Conservation (phyloP, 2,329 filamentous ascomycete species). For the Neofusicoccum umdonicola region DNA sequence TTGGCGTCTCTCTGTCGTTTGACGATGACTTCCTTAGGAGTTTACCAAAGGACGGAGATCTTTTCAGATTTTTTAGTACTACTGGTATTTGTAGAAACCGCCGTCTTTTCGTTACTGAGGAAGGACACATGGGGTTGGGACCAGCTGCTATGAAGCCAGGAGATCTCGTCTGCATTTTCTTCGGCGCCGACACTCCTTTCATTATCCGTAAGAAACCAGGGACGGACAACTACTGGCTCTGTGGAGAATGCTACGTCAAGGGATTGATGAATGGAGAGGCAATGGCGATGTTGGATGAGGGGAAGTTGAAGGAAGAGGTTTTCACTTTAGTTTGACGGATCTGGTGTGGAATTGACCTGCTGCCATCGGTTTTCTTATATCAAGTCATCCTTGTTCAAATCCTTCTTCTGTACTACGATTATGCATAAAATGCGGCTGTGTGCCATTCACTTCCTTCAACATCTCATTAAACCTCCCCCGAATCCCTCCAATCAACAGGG, state of each 20-base stretch:
- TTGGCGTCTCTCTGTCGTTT: too few relatives aligned
- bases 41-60: neutral
- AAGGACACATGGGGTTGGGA: neutral
- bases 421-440: neutral
- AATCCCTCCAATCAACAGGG: too few relatives aligned
- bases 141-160: neutral
- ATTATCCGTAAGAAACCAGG: neutral
- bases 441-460: neutral
- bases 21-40: rapidly evolving
- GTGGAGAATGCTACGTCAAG: neutral
- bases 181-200: neutral
- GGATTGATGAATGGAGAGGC: neutral
- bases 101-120: neutral
- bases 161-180: neutral
- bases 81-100: rapidly evolving
- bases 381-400: too few relatives aligned
- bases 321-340: neutral
- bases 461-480: too few relatives aligned
- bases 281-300: neutral
- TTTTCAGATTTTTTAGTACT: neutral
- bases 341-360: too few relatives aligned
- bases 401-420: too few relatives aligned
- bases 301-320: neutral
- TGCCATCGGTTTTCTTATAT: too few relatives aligned
- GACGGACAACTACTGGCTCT: neutral